Base-by-base conservation (phyloP, 306 rosid species). In the Quercus bicolor region DNA sequence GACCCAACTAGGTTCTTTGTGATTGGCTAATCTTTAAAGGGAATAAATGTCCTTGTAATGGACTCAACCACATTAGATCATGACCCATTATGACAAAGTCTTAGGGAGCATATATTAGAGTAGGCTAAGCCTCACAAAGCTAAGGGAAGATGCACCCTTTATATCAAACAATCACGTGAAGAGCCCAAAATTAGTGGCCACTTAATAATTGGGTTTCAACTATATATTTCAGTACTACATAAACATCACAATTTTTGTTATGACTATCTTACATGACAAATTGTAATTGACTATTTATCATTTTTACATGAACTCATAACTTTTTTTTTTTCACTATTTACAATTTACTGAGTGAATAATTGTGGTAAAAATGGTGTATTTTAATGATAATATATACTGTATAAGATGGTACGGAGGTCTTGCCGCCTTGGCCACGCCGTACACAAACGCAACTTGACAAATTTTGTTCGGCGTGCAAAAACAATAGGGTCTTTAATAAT, bases 381-480 rank as follows among this genome's bases (percentile, higher is more conserved):
- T 40, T 40, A 7, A 37, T 37, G 45, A 40, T 8, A 40, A 40
- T 40, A 8, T 40, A 40, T 7, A 79, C 77, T 57, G 68, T 75
- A 59, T 52, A 11, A 61, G 29, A 16, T 12, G 40, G 83, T 75
- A 74, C 80, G 65, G 71, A 43, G n/a, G 56, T 0, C 83, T 78
- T 83, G 86, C 90, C 74, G 86, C 83, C 80, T 78, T 80, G 54
- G 62, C 76, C 66, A 77, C 83, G 85, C 88, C 86, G 86, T 80
- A 80, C 90, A 80, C 56, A 69, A 48, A 48, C 45, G 12, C 77
- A 75, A 74, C 80, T 77, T 75, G 79, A 75, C 84, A 64, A 64
- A 64, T 72, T 34, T 73, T 20, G 52, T 66, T 15, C 11, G 34
- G 51, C 40, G 59, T 54, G 43, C 54, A 26, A 29, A 34, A 68